Conservation (phyloP, 2,329 filamentous ascomycete genomes). For the Xylaria sp. region DNA sequence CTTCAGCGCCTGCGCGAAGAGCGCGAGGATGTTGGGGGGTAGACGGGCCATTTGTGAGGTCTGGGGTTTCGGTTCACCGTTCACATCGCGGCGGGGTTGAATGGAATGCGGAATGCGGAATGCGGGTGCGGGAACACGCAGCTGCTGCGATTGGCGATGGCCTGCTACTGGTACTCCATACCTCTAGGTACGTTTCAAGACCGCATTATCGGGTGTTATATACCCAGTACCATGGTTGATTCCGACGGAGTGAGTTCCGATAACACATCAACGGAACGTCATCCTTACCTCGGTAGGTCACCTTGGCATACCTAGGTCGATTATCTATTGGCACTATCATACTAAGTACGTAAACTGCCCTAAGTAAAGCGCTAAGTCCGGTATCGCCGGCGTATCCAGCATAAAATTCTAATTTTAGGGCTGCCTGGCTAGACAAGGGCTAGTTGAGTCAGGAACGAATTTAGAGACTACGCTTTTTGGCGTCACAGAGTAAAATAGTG, state of each 20-base stretch:
- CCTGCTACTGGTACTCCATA: constrained; percentile 7
- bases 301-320: constrained; percentile 11
- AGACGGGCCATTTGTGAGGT: constrained; percentile 40
- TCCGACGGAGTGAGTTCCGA: not conserved
- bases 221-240: not conserved
- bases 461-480: not conserved
- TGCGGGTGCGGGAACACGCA: not conserved
- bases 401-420: not conserved
- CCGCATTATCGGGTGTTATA: not conserved
- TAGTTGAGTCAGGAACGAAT: not conserved
- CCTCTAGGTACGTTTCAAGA: not conserved
- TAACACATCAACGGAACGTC: not conserved
- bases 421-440: not conserved
- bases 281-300: constrained; percentile 12
- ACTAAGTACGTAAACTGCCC: not conserved
- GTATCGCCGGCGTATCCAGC: constrained; percentile 25
- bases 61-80: not conserved
- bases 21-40: constrained; percentile 50
- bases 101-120: too few relatives aligned
- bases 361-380: constrained; percentile 24
- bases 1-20: constrained; percentile 59
- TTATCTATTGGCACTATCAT: not conserved
- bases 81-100: constrained; percentile 35
- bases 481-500: not conserved
- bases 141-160: not conserved